Conservation (phyloP, 495 filamentous ascomycete species). For the Trichocladium uniseriatum region DNA sequence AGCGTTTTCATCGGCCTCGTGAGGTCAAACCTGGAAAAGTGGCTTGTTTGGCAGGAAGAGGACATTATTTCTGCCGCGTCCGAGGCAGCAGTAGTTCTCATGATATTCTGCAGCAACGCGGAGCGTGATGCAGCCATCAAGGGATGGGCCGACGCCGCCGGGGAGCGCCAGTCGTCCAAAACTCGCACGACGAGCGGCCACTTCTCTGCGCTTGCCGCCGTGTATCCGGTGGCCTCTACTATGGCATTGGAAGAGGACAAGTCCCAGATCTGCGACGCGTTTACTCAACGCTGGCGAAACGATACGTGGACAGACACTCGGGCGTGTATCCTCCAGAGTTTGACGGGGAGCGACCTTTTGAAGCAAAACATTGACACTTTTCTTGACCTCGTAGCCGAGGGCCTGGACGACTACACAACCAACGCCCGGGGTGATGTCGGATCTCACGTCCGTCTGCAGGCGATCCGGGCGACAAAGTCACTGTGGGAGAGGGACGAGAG, state of each 20-base stretch:
- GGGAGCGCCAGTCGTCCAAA: conserved; percentile 22
- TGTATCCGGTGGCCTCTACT: conserved; percentile 24
- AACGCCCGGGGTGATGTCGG: conserved; percentile 83
- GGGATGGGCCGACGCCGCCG: conserved; percentile 31
- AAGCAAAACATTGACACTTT: conserved; percentile 26
- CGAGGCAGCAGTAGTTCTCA: conserved; percentile 32
- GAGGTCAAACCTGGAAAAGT: conserved; percentile 24
- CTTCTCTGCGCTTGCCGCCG: conserved; percentile 35
- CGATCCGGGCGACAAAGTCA: conserved; percentile 51
- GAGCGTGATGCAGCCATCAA: conserved; percentile 27
- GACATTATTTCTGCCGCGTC: conserved; percentile 37
- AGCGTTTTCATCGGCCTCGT: conserved; percentile 17
- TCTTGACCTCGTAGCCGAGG: conserved; percentile 36
- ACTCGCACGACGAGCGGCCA: conserved; percentile 25
- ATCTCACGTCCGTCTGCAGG: conserved; percentile 69
- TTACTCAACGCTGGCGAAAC: conserved; percentile 33
- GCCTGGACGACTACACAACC: conserved; percentile 80
- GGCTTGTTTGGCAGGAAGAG: conserved; percentile 34
- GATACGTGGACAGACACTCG: conserved; percentile 48
- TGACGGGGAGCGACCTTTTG: conserved; percentile 39
- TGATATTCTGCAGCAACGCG: conserved; percentile 26
- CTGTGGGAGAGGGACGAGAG: conserved; percentile 28
- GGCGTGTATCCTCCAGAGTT: conserved; percentile 51
- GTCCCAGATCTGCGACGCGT: conserved; percentile 20
- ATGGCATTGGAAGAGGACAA: conserved; percentile 12